A percentile compares a stretch with the other conserved stretches of the same genome.
Evolutionary conservation across 495 filamentous ascomycete species (phyloP).

Genomic region (Lasiosphaeria ovina): DNA sequence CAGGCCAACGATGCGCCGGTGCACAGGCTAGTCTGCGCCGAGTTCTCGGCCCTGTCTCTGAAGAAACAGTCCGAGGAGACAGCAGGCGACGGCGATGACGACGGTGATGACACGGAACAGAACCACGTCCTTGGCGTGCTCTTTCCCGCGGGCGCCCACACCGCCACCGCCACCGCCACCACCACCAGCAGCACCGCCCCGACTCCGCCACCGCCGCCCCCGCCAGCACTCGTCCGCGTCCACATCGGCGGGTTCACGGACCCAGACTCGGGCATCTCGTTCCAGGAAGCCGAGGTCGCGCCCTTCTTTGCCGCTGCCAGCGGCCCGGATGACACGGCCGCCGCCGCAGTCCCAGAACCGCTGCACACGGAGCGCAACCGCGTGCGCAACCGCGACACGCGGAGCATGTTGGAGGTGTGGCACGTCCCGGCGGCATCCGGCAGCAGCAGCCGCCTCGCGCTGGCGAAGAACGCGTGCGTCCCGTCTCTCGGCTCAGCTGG

Average conservation of each 20-base stretch:
- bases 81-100: neutral
- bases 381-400: slow-evolving; percentile 7
- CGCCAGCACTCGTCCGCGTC: slow-evolving; percentile 5
- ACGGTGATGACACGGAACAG: neutral
- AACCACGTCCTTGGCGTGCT: slow-evolving; percentile 6
- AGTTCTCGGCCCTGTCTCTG: too few species aligned
- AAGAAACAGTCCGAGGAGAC: too few species aligned
- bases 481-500: neutral
- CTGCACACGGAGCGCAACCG: slow-evolving; percentile 7
- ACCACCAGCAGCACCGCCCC: too few species aligned
- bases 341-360: too few species aligned
- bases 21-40: neutral
- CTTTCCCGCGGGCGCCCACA: neutral
- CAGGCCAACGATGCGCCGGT: neutral
- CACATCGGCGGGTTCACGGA: slow-evolving; percentile 10
- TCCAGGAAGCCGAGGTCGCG: slow-evolving; percentile 10
- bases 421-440: neutral
- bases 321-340: too few species aligned
- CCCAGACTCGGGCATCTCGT: slow-evolving; percentile 10
- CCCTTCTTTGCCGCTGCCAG: neutral
- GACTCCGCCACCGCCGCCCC: too few species aligned
- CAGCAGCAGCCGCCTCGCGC: too few species aligned
- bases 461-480: neutral
- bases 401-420: slow-evolving; percentile 14
- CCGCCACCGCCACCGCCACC: too few species aligned